These are phyloP conservation scores for Astrothelium subdiscretum DNA, from an alignment of 495 filamentous ascomycete species.

Conservation along the genomic window DNA sequence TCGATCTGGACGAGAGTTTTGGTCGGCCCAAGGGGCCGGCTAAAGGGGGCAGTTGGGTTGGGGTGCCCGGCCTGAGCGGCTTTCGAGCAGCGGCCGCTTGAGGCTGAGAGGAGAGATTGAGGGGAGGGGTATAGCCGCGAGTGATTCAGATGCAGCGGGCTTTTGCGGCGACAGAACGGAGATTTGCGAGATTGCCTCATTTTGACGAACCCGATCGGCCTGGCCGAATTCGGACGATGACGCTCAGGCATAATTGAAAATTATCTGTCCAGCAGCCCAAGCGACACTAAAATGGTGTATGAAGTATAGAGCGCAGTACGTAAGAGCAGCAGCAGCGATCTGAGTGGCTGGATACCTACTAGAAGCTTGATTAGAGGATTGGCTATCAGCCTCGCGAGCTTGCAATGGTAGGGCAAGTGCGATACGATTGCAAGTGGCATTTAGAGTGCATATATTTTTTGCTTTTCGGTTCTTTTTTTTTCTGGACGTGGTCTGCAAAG, in stretches of 20 bases:
- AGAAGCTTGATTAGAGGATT: too few relatives aligned
- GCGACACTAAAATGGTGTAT: too few relatives aligned
- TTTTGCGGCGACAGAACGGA: neutral
- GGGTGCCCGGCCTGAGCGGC: neutral
- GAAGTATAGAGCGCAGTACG: neutral
- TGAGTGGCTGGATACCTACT: neutral
- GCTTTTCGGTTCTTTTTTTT: neutral
- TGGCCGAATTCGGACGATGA: too few relatives aligned
- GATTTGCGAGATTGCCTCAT: conserved; percentile 2
- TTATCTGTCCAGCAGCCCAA: too few relatives aligned
- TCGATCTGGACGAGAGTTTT: conserved; percentile 88
- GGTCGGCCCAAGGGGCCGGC: conserved; percentile 42
- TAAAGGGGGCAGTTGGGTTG: neutral
- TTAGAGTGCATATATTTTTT: neutral
- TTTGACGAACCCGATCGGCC: neutral
- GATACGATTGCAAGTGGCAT: too few relatives aligned
- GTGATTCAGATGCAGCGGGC: neutral
- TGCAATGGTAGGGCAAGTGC: too few relatives aligned
- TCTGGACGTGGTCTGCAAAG: neutral
- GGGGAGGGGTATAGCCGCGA: neutral
- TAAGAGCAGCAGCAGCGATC: neutral
- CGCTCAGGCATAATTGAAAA: too few relatives aligned
- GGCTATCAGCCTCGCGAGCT: too few relatives aligned
- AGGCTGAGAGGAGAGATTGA: neutral
- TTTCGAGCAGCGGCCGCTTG: neutral